Evolutionary conservation across 176 grass and related monocot species (phyloP), one percentile per base, ranked within the genome.

Genomic region (Hsuehochloa calcarea): DNA sequence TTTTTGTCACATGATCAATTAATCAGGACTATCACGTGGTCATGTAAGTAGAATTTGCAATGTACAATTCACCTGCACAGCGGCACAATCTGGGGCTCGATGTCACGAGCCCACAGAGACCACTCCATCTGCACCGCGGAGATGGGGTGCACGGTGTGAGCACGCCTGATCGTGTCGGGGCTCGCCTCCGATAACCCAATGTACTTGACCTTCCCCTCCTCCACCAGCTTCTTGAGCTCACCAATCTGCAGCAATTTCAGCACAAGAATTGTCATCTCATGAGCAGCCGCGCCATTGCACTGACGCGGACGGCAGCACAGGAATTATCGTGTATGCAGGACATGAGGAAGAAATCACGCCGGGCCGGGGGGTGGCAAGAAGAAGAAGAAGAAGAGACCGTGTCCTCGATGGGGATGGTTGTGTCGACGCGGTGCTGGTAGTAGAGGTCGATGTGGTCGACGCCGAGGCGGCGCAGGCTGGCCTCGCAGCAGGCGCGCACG

Each of bases 81-180:
- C 1, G 95, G 95, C 47, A 97, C 92, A 16, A 97, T 92, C 60
- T 97, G 92, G 15, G 83, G 74, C 45, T 97, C 95, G 27, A 97
- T 92, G 15, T 97, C 95, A 2, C 92, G 90, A 77, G 86, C 87
- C 95, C 92, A 97, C 16, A 94, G 90, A 55, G 95, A 97, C 92
- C 92, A 97, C 60, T 97, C 95, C 90, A 97, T 94, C 89, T 94
- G 95, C 73, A 97, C 78, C 10, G 92, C 90, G 1, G 86, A 71
- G 82, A 97, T 72, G 3, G 92, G 95, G 31, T 97, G 95, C 68
- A 97, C 92, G 0, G 88, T 84, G 35, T 97, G 88, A 2, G 92
- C 94, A 41, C 90, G 88, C 81, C 90, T 74, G 20, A 97, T 94
- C 4, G 95, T 97, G 77, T 94, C 88, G 0, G 95, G 86, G 80